A percentile compares a stretch with the other conserved stretches of the same genome.
These are phyloP conservation scores for Saccharomyces eubayanus DNA, from an alignment of 805 yeast genomes.

Conservation along the genomic window DNA sequence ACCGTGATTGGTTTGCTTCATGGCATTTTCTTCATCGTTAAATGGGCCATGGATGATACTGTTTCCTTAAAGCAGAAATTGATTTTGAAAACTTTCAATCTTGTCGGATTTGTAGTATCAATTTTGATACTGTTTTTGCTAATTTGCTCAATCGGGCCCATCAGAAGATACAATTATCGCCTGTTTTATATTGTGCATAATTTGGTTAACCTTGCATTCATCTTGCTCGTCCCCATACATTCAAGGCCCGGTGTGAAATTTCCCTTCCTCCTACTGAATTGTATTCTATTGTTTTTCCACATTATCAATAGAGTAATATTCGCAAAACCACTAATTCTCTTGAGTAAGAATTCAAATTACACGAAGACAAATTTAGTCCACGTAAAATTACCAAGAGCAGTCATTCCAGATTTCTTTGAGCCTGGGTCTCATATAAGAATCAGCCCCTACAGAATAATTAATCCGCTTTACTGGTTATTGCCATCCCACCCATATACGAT, in stretches of 20 bases:
- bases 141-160: conserved; percentile 39
- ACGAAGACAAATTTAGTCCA: conserved; percentile 17
- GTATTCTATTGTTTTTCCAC: conserved; percentile 11
- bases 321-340: conserved; percentile 1
- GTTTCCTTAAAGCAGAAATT: conserved; percentile 31
- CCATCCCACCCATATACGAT: conserved; percentile 68
- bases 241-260: conserved; percentile 61
- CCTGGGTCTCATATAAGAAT: conserved; percentile 58
- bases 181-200: conserved; percentile 53
- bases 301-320: not conserved
- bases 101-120: conserved; percentile 45
- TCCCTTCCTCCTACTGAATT: conserved; percentile 25
- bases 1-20: conserved; percentile 41
- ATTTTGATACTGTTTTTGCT: conserved; percentile 32
- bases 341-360: conserved; percentile 5
- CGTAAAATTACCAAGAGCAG: conserved; percentile 22
- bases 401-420: conserved; percentile 25
- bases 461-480: conserved; percentile 39
- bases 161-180: conserved; percentile 44
- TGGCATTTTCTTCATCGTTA: conserved; percentile 41
- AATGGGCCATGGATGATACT: conserved; percentile 39
- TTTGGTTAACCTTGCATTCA: conserved; percentile 38
- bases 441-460: conserved; percentile 29
- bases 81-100: conserved; percentile 30
- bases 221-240: conserved; percentile 45